Evolutionary conservation across 2,329 filamentous ascomycete genomes (phyloP), one percentile per base, ranked within the genome.

Genomic region (Colletotrichum somersetense): DNA sequence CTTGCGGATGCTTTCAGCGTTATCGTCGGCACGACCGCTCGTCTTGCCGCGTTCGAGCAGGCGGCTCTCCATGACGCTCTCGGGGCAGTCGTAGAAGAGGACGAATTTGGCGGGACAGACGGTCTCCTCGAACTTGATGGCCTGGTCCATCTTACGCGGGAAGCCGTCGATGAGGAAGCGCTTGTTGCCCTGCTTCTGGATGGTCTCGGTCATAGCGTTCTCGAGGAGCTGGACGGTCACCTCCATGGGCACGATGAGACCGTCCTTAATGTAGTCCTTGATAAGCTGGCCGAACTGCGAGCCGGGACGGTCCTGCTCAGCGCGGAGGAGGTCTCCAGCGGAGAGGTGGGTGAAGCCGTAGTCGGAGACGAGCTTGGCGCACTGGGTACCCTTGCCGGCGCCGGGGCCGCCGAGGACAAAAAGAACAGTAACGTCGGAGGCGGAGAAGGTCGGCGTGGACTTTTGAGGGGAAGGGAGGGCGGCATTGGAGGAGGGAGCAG

Each of bases 161-260:
- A 98, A 99, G 16, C 96, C 92, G 81, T 91, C 89, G 77, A 91
- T 90, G 67, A 92, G 84, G 86, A 98, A 98, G 78, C 93, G 91
- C 81, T 90, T 91, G 75, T 79, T 78, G 65, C 75, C 77, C 63
- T 79, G 77, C 16, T 85, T 82, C 68, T 86, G 83, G 64, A 97
- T 89, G 16, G 89, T 87, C 11, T 88, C 90, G 68, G 87, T 88
- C 94, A 99, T 98, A 71, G 95, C 94, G 82, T 97, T 97, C 84
- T 98, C 95, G 55, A 99, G 89, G 46, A 99, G 85, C 78, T 95
- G 92, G 72, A 99, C 92, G 6, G 96, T 99, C 62, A 98, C 95
- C 83, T 98, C 96, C 94, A 97, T 97, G n/a, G 96, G 96, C 75
- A 99, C 96, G 82, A 99, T 99, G 77, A 91, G 91, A 72, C 96